Base-by-base conservation (phyloP, 805 yeast genomes). In the Teunomyces panamensis region DNA sequence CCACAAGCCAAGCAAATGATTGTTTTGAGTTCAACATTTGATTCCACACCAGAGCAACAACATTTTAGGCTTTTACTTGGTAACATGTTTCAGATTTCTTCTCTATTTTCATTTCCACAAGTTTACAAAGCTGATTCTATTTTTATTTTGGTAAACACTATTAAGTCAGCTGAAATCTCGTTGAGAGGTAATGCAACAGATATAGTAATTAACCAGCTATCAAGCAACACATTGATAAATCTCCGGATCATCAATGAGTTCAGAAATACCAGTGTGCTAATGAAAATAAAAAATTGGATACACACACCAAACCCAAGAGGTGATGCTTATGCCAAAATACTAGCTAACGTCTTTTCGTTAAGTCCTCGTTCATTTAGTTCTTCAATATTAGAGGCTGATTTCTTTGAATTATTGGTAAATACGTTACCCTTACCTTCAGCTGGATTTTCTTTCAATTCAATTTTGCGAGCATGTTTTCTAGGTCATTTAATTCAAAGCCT, bases 91-190 rank as follows among this genome's bases (percentile, higher is more conserved):
- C 73, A 68, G 49, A 61, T 60, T 0, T 53, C 70, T 46, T 60
- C 73, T 1, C 57, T 66, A 39, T 52, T 69, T 8, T 64, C 72
- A 0, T 73, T 73, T 52, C 77, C 78, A 1, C 67, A 63, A 24
- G 56, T 64, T 2, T 64, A 65, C 47, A 67, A 65, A 14, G 63
- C 70, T 0, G 74, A 73, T 30, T 62, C 71, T 2, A 57, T 64
- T 4, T 57, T 57, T 35, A 52, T 79, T 3, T 56, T 87, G 11
- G 71, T 80, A 1, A 79, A 78, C 53, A 80, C 87, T 0, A 76
- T 87, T 16, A 80, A 81, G 46, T 78, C 87, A 2, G 64, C 79
- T 6, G 96, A 89, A 56, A 79, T 87, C 9, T 67, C 85, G 0
- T 60, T 84, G 28, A 70, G 96, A 49, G 88, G 88, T 0, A 58